Evolutionary conservation across 108 stramenopile genomes (phyloP), one percentile per base, ranked within the genome.

Genomic region (Nannochloropsis gaditana): DNA sequence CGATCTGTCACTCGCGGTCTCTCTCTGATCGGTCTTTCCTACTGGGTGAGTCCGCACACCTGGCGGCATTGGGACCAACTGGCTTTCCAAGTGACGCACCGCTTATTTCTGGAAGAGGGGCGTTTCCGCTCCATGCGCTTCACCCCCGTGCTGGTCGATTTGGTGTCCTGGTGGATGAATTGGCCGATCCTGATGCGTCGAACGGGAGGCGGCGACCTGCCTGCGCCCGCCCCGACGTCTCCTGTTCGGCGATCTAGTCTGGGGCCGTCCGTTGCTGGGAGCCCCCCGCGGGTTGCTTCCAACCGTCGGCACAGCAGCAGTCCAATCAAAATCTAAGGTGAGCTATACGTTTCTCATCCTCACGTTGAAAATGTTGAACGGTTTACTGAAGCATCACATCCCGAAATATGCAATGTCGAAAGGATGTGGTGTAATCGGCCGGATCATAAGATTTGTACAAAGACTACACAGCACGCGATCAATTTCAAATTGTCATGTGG

Each of bases 281-380:
- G 59, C 59, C 8, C 59, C n/a, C 19, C 8, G 19, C 59, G 59
- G 19, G 59, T n/a, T n/a, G 8, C n/a, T n/a, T n/a, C 59, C 59
- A 15, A n/a, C n/a, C 59, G 59, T n/a, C 59, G 59, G 59, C 59
- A 73, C 59, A 73, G 59, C 59, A 73, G 59, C 59, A 73, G 59
- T 73, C 59, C 59, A 6, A n/a, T 73, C 59, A 73, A 73, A 31
- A 31, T 1, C 0, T 31, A 31, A 31, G 31, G 31, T 31, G 31
- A 31, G 31, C 31, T 31, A 31, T 31, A 31, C 31, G 1, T 31
- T 31, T 31, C 31, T 31, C 31, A 31, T 31, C 31, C 31, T 31
- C 31, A 31, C 31, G 31, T 31, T 31, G 31, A 31, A 31, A 31
- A 31, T 31, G 31, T 31, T 31, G 31, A 31, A 31, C 31, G 31